phyloP scores from a whole-genome alignment of 345 rosid genomes.

The Fremontodendron californicum region DNA sequence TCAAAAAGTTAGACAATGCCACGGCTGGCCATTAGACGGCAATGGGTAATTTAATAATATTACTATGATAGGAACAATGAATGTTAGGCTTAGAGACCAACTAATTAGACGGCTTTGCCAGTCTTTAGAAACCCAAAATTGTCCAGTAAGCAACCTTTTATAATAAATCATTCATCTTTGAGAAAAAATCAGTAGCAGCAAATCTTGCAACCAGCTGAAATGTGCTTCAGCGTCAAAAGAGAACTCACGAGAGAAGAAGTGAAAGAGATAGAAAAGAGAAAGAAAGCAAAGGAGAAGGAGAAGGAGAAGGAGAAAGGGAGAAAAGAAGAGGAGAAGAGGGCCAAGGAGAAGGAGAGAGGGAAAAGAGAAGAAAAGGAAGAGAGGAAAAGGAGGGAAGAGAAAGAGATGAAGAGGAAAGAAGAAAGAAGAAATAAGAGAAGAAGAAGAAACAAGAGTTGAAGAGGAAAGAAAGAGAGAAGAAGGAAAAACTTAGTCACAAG shows the following conservation, averaged over 20 bases:
- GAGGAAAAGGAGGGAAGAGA: background rate
- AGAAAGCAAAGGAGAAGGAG: constrained; percentile 23
- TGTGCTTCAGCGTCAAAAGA: constrained; percentile 20
- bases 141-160: background rate
- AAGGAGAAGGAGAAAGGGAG: too few relatives aligned
- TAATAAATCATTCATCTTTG: background rate
- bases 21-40: background rate
- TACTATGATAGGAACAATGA: background rate
- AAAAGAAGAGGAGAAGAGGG: too few relatives aligned
- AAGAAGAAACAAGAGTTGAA: background rate
- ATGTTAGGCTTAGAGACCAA: background rate
- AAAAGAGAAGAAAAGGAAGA: background rate
- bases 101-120: background rate
- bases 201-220: background rate
- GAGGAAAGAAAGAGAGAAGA: constrained; percentile 8
- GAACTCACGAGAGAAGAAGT: constrained; percentile 22
- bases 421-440: background rate
- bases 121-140: background rate
- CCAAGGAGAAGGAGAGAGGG: background rate
- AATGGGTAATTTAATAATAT: background rate
- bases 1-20: background rate
- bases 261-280: constrained; percentile 16
- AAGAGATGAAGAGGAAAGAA: background rate
- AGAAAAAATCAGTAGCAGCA: background rate
- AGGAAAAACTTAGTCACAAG: background rate